phyloP scores from a whole-genome alignment of 257 asterid genomes.

The Perilla frutescens region DNA sequence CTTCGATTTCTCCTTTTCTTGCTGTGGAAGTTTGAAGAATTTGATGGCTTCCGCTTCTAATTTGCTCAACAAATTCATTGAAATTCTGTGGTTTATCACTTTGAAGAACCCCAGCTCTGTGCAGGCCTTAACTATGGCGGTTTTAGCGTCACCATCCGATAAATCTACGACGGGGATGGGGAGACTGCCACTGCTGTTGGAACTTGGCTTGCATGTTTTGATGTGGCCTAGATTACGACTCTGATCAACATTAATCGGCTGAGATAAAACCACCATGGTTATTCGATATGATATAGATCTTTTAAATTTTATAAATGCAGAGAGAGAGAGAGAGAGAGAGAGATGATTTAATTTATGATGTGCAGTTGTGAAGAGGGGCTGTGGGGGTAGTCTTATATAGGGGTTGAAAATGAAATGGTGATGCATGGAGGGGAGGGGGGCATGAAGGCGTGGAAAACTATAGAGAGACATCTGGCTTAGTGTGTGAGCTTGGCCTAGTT shows the following conservation, averaged over 20 bases:
- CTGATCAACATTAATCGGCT: conserved; percentile 22
- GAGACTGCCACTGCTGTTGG: conserved; percentile 16
- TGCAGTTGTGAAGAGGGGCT: too few relatives aligned
- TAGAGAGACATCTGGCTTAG: conserved; percentile 38
- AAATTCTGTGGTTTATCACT: conserved; percentile 45
- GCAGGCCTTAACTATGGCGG: conserved; percentile 49
- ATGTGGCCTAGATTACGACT: conserved; percentile 1
- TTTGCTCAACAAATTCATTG: conserved; percentile 37
- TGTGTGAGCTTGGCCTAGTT: conserved; percentile 19
- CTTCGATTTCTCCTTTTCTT: conserved; percentile 50
- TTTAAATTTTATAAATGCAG: background rate
- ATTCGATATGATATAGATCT: background rate
- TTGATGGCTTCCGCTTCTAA: conserved; percentile 43
- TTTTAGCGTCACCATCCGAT: conserved; percentile 34
- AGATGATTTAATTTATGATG: background rate
- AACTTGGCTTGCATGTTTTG: conserved; percentile 46
- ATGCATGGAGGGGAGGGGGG: conserved; percentile 35
- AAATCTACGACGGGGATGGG: conserved; percentile 51
- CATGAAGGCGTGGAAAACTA: conserved; percentile 32
- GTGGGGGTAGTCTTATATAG: conserved; percentile 9
- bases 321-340: conserved; percentile 11
- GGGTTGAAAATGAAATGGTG: background rate
- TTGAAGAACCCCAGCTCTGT: conserved; percentile 57
- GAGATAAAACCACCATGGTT: conserved; percentile 51
- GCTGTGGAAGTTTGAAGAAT: conserved; percentile 43